phyloP scores from a whole-genome alignment of 345 rosid species.

The Camelina neglecta region DNA sequence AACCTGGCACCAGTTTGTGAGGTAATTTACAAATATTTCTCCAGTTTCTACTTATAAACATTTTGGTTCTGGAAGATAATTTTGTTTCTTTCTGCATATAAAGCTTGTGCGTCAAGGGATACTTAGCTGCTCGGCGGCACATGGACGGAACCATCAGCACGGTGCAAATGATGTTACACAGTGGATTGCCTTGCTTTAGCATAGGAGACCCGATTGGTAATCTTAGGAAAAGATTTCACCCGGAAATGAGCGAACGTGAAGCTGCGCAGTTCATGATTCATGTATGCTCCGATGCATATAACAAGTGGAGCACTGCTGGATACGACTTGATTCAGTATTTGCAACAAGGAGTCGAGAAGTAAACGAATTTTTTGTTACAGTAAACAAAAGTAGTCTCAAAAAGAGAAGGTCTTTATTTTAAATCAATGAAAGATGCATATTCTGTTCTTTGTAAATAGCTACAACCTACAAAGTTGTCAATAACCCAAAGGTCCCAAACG shows the following conservation, averaged over 20 bases:
- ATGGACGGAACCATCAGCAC: slow-evolving; percentile 92
- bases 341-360: neutral
- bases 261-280: slow-evolving; percentile 62
- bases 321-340: neutral
- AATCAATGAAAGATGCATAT: neutral
- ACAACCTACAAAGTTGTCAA: neutral
- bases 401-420: neutral
- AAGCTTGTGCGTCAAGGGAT: slow-evolving; percentile 82
- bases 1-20: slow-evolving; percentile 76
- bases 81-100: too few species aligned
- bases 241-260: slow-evolving; percentile 95
- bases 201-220: slow-evolving; percentile 94
- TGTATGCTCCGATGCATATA: neutral
- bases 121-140: slow-evolving; percentile 79
- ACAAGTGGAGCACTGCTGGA: neutral
- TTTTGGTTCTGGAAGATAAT: too few species aligned
- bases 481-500: too few species aligned
- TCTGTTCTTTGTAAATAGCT: neutral
- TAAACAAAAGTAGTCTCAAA: neutral
- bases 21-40: slow-evolving; percentile 21
- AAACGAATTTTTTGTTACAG: neutral
- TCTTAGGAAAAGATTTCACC: slow-evolving; percentile 91
- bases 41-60: too few species aligned
- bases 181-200: slow-evolving; percentile 96
- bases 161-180: slow-evolving; percentile 86